Conservation (phyloP, 345 rosid species). For the Balakata baccata region DNA sequence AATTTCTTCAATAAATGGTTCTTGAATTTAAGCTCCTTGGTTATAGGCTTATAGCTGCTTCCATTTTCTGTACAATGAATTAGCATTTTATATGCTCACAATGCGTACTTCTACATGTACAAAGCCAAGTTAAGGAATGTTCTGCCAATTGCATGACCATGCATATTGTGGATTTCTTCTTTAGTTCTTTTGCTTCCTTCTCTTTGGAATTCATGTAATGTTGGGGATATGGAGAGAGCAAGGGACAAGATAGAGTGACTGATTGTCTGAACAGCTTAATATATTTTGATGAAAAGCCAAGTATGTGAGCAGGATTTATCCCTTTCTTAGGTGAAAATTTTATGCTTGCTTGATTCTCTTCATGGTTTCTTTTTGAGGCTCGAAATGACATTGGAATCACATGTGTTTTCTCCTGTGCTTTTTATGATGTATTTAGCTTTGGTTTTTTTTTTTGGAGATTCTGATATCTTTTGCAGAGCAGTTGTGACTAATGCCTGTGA, state of each 20-base stretch:
- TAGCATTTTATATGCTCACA: neutral
- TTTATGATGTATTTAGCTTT: neutral
- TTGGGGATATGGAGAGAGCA: too few relatives aligned
- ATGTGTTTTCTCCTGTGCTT: neutral
- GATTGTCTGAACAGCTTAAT: too few relatives aligned
- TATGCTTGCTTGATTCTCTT: too few relatives aligned
- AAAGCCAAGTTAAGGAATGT: neutral
- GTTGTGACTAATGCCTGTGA: constrained; percentile 22
- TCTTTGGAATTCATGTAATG: neutral
- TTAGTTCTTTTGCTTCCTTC: neutral
- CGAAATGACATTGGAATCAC: too few relatives aligned
- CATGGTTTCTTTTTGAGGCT: too few relatives aligned
- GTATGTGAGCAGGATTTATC: too few relatives aligned
- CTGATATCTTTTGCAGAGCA: neutral
- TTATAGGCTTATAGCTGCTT: constrained; percentile 2
- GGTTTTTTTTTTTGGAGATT: too few relatives aligned
- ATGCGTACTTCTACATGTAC: neutral
- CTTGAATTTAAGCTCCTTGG: neutral
- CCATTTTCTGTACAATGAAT: neutral
- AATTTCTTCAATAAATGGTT: neutral
- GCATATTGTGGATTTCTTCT: neutral
- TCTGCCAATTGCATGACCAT: neutral
- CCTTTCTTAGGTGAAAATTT: too few relatives aligned
- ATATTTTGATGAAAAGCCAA: too few relatives aligned
- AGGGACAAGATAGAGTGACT: too few relatives aligned